These are phyloP conservation scores for Phialophora expanda DNA, from an alignment of 2,329 filamentous ascomycete species.

Conservation along the genomic window DNA sequence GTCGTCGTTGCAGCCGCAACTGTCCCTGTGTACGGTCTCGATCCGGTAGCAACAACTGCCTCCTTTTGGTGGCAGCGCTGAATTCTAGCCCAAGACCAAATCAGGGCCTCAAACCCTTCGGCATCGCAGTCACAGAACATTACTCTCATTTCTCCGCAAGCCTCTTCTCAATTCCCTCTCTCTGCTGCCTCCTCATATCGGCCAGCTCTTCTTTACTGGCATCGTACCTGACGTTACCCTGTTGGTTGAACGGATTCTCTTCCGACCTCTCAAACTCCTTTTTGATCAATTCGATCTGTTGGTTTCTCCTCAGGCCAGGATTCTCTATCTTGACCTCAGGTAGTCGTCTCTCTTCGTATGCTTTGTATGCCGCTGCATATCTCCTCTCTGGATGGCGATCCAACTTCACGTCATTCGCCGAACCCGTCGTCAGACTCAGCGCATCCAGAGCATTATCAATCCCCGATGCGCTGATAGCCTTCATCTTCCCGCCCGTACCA, in stretches of 20 bases:
- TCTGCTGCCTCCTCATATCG: slow-evolving; percentile 69
- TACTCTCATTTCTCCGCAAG: slow-evolving; percentile 47
- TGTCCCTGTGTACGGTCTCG: not conserved
- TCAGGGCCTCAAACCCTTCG: not conserved
- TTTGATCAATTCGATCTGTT: slow-evolving; percentile 79
- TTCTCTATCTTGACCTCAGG: slow-evolving; percentile 85
- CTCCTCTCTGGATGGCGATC: slow-evolving; percentile 88
- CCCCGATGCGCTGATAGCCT: slow-evolving; percentile 76
- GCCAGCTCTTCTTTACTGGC: slow-evolving; percentile 76
- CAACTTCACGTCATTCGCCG: slow-evolving; percentile 68
- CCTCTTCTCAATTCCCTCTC: slow-evolving; percentile 73
- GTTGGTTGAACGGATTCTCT: slow-evolving; percentile 94
- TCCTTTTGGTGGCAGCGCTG: not conserved
- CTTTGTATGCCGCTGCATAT: slow-evolving; percentile 82
- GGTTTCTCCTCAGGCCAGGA: slow-evolving; percentile 77
- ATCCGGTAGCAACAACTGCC: not conserved
- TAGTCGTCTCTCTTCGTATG: slow-evolving; percentile 79
- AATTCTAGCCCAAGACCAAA: not conserved
- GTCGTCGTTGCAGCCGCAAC: no score
- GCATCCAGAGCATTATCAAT: slow-evolving; percentile 95
- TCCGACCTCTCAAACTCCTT: slow-evolving; percentile 96
- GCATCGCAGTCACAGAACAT: not conserved
- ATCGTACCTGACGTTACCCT: slow-evolving; percentile 73
- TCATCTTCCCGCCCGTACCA: slow-evolving; percentile 50
- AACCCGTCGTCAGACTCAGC: slow-evolving; percentile 68